Evolutionary conservation across 2,329 filamentous ascomycete genomes (phyloP), one percentile per base, ranked within the genome.

Genomic region (Pseudocercospora vitis): DNA sequence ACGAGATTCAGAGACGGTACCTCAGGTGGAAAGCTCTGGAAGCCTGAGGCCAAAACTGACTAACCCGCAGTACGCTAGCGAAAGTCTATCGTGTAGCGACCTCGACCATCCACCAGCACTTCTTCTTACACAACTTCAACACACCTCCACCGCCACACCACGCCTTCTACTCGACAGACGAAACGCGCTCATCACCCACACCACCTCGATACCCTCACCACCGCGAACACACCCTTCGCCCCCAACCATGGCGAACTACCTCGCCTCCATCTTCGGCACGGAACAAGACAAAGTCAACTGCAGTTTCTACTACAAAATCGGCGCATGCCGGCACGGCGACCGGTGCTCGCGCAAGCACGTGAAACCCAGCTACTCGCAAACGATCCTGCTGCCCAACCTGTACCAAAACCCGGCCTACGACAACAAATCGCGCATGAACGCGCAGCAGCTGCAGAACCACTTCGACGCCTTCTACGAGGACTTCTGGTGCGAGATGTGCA

Each of bases 301-400:
- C 83, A 94, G 88, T 53, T 99, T 99, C 84, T 99, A 99, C 85
- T 91, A 96, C 88, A 99, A 99, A 80, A 99, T 99, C 74, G 94
- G 94, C 72, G 94, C 94, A 50, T 99, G 94, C 80, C 87, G 94
- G 59, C 94, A 99, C 81, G 94, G 94, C 71, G 94, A 99, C 77
- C 89, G 94, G 70, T 99, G 94, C 82, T 95, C 89, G 58, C 87
- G 94, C 67, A 99, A 99, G 76, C 94, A 99, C 76, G 94, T 99
- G 79, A 99, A 99, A 79, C 94, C 94, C 1, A 96, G 91, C 18
- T 99, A 99, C 83, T 88, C 84, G 60, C 94, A 99, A 76, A 99
- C 94, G 16, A 91, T 99, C 74, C 87, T 99, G 63, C 90, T 99
- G 71, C 94, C 94, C 42, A 96, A 96, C 75, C 88, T 99, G 66